Evolutionary conservation across 495 filamentous ascomycete genomes (phyloP).

Genomic region (Xylona heveae): DNA sequence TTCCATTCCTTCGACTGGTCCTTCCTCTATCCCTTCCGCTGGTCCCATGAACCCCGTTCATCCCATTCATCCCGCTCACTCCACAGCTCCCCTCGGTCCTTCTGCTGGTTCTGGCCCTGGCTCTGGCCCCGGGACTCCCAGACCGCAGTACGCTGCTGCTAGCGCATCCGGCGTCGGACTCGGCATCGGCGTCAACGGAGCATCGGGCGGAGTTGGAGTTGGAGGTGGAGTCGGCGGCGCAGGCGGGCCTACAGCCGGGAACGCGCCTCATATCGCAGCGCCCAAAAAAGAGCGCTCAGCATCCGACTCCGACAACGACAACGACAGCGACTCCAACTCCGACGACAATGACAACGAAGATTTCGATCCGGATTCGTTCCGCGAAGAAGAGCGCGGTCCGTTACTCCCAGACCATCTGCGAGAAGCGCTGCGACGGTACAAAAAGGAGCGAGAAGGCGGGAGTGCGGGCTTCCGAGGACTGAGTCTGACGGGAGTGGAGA

Average conservation of each 20-base stretch:
- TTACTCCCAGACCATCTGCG: conserved; percentile 65
- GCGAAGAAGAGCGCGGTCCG: conserved; percentile 33
- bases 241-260: conserved; percentile 47
- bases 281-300: no score
- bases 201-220: no score
- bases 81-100: no score
- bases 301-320: conserved; percentile 1
- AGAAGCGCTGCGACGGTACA: conserved; percentile 56
- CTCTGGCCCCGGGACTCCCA: no score
- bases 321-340: background rate
- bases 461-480: conserved; percentile 53
- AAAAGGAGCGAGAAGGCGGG: conserved; percentile 39
- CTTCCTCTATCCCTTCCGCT: no score
- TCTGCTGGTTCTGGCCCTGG: no score
- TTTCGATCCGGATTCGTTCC: conserved; percentile 11
- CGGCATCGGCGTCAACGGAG: no score
- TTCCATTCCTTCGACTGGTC: no score
- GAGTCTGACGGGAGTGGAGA: conserved; percentile 31
- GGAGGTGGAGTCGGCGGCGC: conserved; percentile 42
- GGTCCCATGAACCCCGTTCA: no score
- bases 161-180: no score
- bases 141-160: no score
- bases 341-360: conserved; percentile 2
- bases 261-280: conserved; percentile 43
- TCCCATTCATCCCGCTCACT: no score